Evolutionary conservation across 2,329 filamentous ascomycete genomes (phyloP), one percentile per base, ranked within the genome.

Genomic region (Arthrobotrys sinensis): DNA sequence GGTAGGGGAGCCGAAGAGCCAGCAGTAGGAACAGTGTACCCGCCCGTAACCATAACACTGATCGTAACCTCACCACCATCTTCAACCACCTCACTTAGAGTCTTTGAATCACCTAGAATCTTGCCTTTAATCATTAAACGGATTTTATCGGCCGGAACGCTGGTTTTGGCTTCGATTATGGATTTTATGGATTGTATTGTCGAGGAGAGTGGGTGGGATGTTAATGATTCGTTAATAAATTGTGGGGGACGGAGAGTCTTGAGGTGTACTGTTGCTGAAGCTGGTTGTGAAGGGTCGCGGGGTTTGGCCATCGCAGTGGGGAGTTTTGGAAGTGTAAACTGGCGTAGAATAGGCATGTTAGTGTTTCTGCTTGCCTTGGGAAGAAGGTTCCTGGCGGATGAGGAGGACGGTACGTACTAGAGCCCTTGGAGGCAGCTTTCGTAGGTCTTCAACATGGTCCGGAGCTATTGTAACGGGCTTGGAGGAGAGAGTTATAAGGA

Each of bases 101-200:
- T 90, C 86, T 95, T 96, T 80, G 88, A 89, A 82, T 97, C 93
- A 0, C 88, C 83, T 0, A 93, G 89, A 0, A 95, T 95, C 85
- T 97, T 97, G 86, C 96, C 96, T 84, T 92, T 92, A 83, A 91
- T 89, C 79, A 99, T 86, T 8, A 99, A 85, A 86, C 94, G 94
- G 83, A 98, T 90, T 87, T 96, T 97, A 45, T 91, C 89, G n/a
- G 89, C 85, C 1, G 90, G 88, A 72, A 92, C 88, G 28, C 87
- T 86, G 4, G 91, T 89, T 80, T 91, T 87, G 14, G 86, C 84
- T 1, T 90, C 88, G 50, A 97, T 90, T 1, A 88, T 86, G 65
- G 88, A 86, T 84, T 97, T 97, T 81, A 98, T 86, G 77, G 95
- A 91, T 80, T 93, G 90, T 52, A 97, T 87, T 1, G 91, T 93